phyloP scores from a whole-genome alignment of 1,139 yeast species.

The Yamadazyma triangularis region DNA sequence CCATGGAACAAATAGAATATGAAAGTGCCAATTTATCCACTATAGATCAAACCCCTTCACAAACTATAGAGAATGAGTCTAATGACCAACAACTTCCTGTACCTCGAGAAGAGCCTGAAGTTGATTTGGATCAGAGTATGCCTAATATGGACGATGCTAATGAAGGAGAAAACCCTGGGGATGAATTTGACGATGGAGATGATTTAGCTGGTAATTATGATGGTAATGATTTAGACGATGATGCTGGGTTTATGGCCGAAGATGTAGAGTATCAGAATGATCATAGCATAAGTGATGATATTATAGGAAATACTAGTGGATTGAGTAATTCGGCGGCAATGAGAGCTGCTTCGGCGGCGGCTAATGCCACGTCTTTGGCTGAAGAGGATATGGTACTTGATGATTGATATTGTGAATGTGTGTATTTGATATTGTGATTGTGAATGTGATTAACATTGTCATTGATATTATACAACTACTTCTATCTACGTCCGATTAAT shows the following conservation, averaged over 20 bases:
- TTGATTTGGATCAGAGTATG: no score
- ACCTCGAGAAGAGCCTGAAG: conserved; percentile 1
- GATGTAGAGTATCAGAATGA: conserved; percentile 56
- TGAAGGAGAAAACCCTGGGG: conserved; percentile 1
- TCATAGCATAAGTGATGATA: conserved; percentile 22
- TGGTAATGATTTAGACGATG: conserved; percentile 12
- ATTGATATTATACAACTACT: conserved; percentile 1
- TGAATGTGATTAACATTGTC: no score
- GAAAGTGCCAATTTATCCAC: conserved; percentile 10
- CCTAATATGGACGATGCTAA: neutral
- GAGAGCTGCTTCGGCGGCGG: conserved; percentile 1
- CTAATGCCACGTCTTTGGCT: conserved; percentile 2
- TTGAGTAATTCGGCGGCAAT: conserved; percentile 1
- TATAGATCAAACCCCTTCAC: conserved; percentile 1
- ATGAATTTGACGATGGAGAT: conserved; percentile 9
- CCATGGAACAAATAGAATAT: conserved; percentile 45
- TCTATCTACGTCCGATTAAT: neutral
- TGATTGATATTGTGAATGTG: conserved; percentile 4
- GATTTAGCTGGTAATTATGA: conserved; percentile 11
- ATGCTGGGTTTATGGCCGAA: conserved; percentile 51
- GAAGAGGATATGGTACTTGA: conserved; percentile 47
- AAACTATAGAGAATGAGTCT: conserved; percentile 8
- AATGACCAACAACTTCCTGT: no score
- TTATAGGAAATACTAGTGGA: conserved; percentile 5
- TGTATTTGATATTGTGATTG: conserved; percentile 4